Evolutionary conservation across 1,284 basidiomycete species (phyloP).

Genomic region (Ceraceosorus guamensis): DNA sequence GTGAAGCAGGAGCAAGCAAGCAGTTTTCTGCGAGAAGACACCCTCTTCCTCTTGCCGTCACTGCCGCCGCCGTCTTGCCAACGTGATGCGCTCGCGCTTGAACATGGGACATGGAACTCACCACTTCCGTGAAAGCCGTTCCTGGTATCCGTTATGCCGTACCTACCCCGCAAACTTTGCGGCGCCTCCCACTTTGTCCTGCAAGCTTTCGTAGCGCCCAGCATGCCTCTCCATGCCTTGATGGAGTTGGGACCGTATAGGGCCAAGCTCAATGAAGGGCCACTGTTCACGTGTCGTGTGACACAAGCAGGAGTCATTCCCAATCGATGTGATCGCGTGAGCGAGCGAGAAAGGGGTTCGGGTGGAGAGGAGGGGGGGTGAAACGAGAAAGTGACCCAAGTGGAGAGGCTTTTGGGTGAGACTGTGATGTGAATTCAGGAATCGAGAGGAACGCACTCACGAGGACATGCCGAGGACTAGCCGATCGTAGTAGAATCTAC

Average conservation of each 20-base stretch:
- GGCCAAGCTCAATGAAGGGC: slow-evolving; percentile 36
- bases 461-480: slow-evolving; percentile 38
- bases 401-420: too few species aligned
- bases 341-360: too few species aligned
- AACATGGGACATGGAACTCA: too few species aligned
- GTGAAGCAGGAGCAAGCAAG: too few species aligned
- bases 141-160: slow-evolving; percentile 41
- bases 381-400: not conserved
- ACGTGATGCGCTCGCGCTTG: too few species aligned
- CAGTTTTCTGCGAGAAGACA: too few species aligned
- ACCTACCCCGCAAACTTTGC: slow-evolving; percentile 22
- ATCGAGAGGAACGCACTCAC: slow-evolving; percentile 1
- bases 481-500: slow-evolving; percentile 44
- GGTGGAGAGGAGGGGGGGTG: not conserved
- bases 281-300: slow-evolving; percentile 16
- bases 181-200: slow-evolving; percentile 30
- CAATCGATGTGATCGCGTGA: too few species aligned
- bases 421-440: too few species aligned
- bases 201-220: slow-evolving; percentile 43
- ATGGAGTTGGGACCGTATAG: slow-evolving; percentile 37
- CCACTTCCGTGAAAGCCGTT: slow-evolving; percentile 44
- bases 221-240: slow-evolving; percentile 27
- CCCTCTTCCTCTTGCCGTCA: too few species aligned
- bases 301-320: too few species aligned
- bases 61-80: too few species aligned